Evolutionary conservation across 768 basidiomycete species (phyloP).

Genomic region (Coprinopsis marcescibilis): DNA sequence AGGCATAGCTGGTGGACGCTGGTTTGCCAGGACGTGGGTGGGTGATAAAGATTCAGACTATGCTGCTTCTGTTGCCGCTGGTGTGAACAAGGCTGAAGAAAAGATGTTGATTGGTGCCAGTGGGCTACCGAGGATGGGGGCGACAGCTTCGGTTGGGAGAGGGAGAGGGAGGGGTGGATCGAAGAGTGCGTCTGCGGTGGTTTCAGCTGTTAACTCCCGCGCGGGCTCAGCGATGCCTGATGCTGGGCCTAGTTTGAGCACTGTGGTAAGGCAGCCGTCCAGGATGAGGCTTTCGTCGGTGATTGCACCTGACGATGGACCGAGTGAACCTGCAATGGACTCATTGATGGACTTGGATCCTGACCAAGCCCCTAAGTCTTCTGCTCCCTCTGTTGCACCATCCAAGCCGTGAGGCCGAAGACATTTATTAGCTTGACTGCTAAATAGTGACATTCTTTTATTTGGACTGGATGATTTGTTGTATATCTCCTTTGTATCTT

Average conservation of each 20-base stretch:
- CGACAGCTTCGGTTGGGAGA: conserved; percentile 40
- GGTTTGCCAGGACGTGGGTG: conserved; percentile 80
- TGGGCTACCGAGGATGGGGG: conserved; percentile 30
- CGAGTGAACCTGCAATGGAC: too few relatives aligned
- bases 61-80: conserved; percentile 30
- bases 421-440: too few relatives aligned
- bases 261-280: conserved; percentile 44
- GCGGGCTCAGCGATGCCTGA: conserved; percentile 51
- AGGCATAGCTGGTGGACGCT: conserved; percentile 78
- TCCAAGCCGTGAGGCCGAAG: too few relatives aligned
- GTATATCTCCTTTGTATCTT: too few relatives aligned
- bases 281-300: conserved; percentile 63
- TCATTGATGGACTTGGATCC: too few relatives aligned
- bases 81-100: conserved; percentile 24
- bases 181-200: conserved; percentile 35
- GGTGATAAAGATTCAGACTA: conserved; percentile 75
- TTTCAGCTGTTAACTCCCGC: conserved; percentile 51
- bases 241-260: conserved; percentile 24
- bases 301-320: conserved; percentile 46
- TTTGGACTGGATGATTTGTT: too few relatives aligned
- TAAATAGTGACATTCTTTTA: too few relatives aligned
- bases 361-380: too few relatives aligned
- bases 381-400: too few relatives aligned
- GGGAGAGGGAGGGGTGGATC: conserved; percentile 32
- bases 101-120: conserved; percentile 23